Percentiles rank a stretch among this genome's conserved stretches.
Conservation (phyloP, 2,329 filamentous ascomycete species). For the Lecanicillium sp. region DNA sequence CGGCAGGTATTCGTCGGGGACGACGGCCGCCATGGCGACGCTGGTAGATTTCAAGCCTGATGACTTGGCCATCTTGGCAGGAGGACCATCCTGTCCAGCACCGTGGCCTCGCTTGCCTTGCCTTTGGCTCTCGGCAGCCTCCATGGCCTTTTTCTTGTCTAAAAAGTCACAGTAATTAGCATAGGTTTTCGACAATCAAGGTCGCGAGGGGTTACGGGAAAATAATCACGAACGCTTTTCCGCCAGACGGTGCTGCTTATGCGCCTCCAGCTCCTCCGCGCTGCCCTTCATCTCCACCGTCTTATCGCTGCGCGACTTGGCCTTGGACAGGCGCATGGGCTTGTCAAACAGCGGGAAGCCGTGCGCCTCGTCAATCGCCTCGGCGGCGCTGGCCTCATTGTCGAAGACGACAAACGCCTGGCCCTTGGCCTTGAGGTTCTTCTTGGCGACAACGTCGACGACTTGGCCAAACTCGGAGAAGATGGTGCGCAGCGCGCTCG, state of each 20-base stretch:
- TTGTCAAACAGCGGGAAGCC: constrained; percentile 92
- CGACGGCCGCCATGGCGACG: constrained; percentile 58
- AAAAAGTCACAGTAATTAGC: background rate
- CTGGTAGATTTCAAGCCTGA: constrained; percentile 69
- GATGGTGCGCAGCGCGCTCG: constrained; percentile 63
- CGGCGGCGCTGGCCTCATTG: constrained; percentile 64
- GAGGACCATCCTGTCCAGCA: constrained; percentile 42
- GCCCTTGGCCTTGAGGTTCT: constrained; percentile 83
- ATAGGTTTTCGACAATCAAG: background rate
- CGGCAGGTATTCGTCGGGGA: constrained; percentile 96
- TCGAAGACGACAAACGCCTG: constrained; percentile 96
- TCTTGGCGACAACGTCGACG: constrained; percentile 80
- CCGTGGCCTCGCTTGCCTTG: constrained; percentile 57
- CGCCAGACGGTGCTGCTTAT: constrained; percentile 75
- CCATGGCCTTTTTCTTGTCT: constrained; percentile 74
- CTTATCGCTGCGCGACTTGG: constrained; percentile 78
- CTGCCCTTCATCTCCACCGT: constrained; percentile 69
- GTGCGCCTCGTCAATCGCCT: constrained; percentile 81
- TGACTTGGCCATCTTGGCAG: constrained; percentile 55
- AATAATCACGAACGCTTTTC: constrained; percentile 70
- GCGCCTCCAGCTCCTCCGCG: constrained; percentile 74
- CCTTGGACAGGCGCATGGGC: constrained; percentile 77
- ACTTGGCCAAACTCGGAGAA: constrained; percentile 86
- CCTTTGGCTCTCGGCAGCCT: constrained; percentile 71
- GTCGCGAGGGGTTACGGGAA: too few species aligned